Base-by-base conservation (phyloP, 805 yeast genomes). In the Monosporozyma yasuniensis region DNA sequence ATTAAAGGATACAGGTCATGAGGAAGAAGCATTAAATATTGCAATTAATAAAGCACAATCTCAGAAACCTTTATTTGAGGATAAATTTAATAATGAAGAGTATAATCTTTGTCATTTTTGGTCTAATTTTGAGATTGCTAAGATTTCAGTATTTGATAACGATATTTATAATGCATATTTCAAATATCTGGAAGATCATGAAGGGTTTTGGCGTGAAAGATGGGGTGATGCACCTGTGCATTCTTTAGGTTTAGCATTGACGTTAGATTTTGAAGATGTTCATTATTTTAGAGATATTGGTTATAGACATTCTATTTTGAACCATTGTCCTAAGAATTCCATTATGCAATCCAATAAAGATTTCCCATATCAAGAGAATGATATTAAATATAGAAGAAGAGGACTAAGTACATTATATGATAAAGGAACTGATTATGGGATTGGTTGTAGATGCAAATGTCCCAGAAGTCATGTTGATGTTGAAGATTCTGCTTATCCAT, bases 181-280 rank as follows among this genome's bases (percentile, higher is more conserved):
- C 66, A 69, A 80, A 39, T 77, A 72, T 56, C 66, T 91, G 46
- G 97, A 93, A 50, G 46, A 66, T 3, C 70, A 80, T 4, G 87
- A 90, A 9, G 97, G 98, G 0, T 90, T 91, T 61, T 89, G 81
- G 75, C 75, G 77, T 48, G 96, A 93, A 65, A 72, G 99, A 61
- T 91, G 98, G 98, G 98, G 98, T 2, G 98, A 91, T 72, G 96
- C 97, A 0, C 96, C 97, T 0, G 81, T 91, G 4, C 97, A 89
- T 64, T 83, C 96, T 0, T 67, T 93, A 19, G 98, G 95, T 0
- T 78, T 85, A 4, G 91, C 89, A 0, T 74, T 93, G 76, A 73
- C 85, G 57, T 70, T 90, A 42, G 74, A 84, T 51, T 65, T 81
- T 2, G 71, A 77, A 2, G 87, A 90, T 51, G 71, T 91, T 11